phyloP scores from a whole-genome alignment of 129 eudicot genomes.

The Flaveria ramosissima region DNA sequence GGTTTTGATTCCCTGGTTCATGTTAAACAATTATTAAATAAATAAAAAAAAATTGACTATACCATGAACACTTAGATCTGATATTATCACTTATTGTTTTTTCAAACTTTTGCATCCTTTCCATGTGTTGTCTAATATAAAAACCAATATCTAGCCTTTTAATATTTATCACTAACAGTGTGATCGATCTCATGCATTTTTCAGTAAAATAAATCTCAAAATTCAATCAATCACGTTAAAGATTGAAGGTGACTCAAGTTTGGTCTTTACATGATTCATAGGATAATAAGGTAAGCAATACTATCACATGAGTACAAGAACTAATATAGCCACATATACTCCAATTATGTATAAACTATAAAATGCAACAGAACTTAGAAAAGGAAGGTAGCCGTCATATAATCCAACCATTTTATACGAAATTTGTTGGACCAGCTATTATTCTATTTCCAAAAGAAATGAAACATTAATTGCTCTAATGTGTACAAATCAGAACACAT shows the following conservation, averaged over 20 bases:
- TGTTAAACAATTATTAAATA: neutral
- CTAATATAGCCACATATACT: neutral
- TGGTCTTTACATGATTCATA: neutral
- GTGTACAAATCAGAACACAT: neutral
- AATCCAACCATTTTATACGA: neutral
- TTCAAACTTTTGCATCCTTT: neutral
- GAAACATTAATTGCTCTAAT: neutral
- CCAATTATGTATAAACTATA: neutral
- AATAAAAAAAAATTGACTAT: neutral
- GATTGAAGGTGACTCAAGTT: neutral
- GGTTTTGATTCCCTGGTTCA: neutral
- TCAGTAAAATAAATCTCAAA: neutral
- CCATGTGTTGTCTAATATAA: neutral
- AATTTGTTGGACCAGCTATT: neutral
- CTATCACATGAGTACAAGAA: neutral
- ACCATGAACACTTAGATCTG: neutral
- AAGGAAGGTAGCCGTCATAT: too few relatives aligned
- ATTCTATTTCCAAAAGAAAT: neutral
- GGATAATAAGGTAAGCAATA: neutral
- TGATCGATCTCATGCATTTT: neutral
- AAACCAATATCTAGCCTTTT: neutral
- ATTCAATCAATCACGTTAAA: neutral
- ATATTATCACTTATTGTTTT: neutral
- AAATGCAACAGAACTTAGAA: neutral
- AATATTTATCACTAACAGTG: neutral